These are phyloP conservation scores for Brassica balearica DNA, from an alignment of 441 rosid genomes.

Conservation along the genomic window DNA sequence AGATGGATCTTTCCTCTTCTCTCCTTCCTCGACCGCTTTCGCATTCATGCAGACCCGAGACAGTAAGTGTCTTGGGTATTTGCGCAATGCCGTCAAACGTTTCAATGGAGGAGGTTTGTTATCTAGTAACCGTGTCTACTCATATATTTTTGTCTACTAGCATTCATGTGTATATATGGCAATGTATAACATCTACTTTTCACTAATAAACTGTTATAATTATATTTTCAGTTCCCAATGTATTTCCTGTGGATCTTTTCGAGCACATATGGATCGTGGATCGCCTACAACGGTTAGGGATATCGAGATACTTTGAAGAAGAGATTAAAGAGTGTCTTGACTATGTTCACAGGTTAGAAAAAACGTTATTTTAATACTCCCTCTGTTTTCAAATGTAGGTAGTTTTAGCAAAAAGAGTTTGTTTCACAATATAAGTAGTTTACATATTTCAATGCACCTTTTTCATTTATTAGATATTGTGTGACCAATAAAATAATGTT, in stretches of 20 bases:
- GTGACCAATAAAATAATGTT: no score
- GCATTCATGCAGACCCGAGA: constrained; percentile 88
- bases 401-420: no score
- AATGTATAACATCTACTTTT: constrained; percentile 11
- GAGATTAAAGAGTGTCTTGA: constrained; percentile 70
- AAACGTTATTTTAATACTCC: neutral
- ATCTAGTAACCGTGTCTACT: neutral
- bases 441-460: no score
- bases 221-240: constrained; percentile 69
- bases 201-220: neutral
- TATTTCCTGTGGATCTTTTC: constrained; percentile 90
- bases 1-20: constrained; percentile 92
- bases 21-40: constrained; percentile 94
- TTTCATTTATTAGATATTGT: no score
- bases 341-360: constrained; percentile 61
- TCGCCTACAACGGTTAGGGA: constrained; percentile 89
- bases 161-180: constrained; percentile 11
- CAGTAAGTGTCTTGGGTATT: constrained; percentile 60
- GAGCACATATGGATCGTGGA: constrained; percentile 92
- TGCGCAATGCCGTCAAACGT: constrained; percentile 61
- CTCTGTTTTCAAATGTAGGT: no score
- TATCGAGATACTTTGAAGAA: constrained; percentile 75
- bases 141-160: neutral
- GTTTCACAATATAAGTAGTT: no score
- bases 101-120: constrained; percentile 90